Percentiles rank a stretch among this genome's conserved stretches.
phyloP scores from a whole-genome alignment of 2,329 filamentous ascomycete species.

The Epichloe elymi region DNA sequence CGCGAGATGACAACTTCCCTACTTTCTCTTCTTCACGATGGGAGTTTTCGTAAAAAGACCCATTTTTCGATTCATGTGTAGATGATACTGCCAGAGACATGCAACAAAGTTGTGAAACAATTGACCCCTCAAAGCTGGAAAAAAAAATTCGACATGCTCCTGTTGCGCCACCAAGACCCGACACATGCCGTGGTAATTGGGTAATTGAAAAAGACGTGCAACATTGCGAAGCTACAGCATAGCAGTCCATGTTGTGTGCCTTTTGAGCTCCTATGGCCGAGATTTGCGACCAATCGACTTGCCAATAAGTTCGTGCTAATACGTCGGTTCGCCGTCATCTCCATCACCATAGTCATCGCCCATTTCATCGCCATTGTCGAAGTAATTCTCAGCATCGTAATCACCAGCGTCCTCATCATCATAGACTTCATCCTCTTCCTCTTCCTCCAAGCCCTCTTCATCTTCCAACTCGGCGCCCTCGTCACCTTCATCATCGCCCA shows the following conservation, averaged over 20 bases:
- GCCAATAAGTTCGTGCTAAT: constrained; percentile 11
- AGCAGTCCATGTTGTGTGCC: too few relatives aligned
- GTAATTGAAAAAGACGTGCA: neutral
- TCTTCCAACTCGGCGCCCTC: constrained; percentile 36
- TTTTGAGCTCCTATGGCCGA: neutral
- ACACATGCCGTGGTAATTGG: neutral
- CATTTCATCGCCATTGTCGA: constrained; percentile 44
- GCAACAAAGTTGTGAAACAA: neutral
- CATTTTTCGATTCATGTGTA: neutral
- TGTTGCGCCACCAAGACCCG: neutral
- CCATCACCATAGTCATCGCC: constrained; percentile 38
- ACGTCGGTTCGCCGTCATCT: constrained; percentile 34
- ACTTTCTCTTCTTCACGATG: neutral
- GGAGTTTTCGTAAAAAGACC: neutral
- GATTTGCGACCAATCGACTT: neutral
- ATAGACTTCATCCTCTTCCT: constrained; percentile 35
- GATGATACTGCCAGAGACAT: neutral
- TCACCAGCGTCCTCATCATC: constrained; percentile 48
- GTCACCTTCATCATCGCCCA: constrained; percentile 37
- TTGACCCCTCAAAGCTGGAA: neutral
- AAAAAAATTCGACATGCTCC: neutral
- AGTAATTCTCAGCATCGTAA: constrained; percentile 48
- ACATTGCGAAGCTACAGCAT: neutral
- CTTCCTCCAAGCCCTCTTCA: constrained; percentile 33
- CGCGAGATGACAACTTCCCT: neutral